Conservation (phyloP, 257 asterid genomes). For the Fraxinus excelsior region DNA sequence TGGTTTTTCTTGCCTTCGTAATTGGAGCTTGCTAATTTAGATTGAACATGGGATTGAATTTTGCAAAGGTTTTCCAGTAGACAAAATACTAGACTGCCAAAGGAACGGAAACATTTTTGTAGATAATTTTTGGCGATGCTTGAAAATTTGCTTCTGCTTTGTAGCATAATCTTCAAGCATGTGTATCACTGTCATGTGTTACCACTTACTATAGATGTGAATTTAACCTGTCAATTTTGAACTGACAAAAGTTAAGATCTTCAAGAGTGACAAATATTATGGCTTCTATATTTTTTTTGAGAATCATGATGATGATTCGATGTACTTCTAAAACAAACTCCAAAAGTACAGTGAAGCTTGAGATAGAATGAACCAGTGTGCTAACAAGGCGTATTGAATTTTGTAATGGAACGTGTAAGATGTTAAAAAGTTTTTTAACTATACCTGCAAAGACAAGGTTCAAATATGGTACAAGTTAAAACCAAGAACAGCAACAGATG, state of each 20-base stretch:
- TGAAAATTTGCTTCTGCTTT: not conserved
- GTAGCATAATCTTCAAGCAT: not conserved
- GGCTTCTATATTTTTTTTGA: not conserved
- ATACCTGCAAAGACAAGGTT: constrained; percentile 6
- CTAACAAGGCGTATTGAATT: not conserved
- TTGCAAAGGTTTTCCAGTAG: not conserved
- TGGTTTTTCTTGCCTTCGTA: not conserved
- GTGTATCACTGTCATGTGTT: not conserved
- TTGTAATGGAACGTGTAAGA: not conserved
- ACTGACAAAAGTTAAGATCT: not conserved
- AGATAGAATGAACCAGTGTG: not conserved
- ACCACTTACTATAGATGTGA: not conserved
- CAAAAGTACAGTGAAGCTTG: not conserved
- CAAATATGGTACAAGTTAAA: not conserved
- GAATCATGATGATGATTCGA: not conserved
- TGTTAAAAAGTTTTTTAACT: not conserved
- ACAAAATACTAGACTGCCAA: not conserved
- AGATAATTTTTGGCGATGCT: not conserved
- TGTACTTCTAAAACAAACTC: not conserved
- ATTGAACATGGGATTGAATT: not conserved
- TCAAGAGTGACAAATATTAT: not conserved
- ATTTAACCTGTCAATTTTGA: not conserved
- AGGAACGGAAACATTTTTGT: not conserved
- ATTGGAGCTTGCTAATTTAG: not conserved
- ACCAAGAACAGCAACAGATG: not conserved